Percentiles rank a stretch among this genome's conserved stretches.
phyloP scores from a whole-genome alignment of 2,329 filamentous ascomycete genomes.

The Sclerotinia minor region DNA sequence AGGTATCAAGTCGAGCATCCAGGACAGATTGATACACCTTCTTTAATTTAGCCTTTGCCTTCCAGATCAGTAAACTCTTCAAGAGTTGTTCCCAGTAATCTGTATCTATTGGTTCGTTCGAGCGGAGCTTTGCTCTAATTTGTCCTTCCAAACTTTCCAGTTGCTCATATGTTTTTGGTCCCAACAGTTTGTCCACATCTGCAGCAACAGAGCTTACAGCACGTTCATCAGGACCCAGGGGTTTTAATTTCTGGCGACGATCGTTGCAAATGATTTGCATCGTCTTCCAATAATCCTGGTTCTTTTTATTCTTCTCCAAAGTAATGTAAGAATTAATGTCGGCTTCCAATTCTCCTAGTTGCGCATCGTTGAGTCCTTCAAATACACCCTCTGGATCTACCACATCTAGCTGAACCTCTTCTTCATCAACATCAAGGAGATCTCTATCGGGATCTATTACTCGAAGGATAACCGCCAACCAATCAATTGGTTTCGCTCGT shows the following conservation, averaged over 20 bases:
- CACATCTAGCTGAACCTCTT: slow-evolving; percentile 70
- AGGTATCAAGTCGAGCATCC: slow-evolving; percentile 63
- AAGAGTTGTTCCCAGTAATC: slow-evolving; percentile 98
- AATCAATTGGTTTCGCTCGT: slow-evolving; percentile 89
- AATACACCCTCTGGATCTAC: slow-evolving; percentile 81
- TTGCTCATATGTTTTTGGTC: slow-evolving; percentile 82
- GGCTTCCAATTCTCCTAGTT: slow-evolving; percentile 74
- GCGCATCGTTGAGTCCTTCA: slow-evolving; percentile 64
- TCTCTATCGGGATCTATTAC: slow-evolving; percentile 84
- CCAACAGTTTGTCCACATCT: slow-evolving; percentile 85
- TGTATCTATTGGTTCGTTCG: slow-evolving; percentile 83
- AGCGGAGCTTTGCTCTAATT: slow-evolving; percentile 81
- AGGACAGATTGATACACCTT: slow-evolving; percentile 76
- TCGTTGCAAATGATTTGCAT: slow-evolving; percentile 83
- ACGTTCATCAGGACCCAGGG: slow-evolving; percentile 61
- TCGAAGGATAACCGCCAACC: slow-evolving; percentile 85
- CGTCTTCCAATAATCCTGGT: slow-evolving; percentile 89
- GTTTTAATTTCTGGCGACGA: slow-evolving; percentile 64
- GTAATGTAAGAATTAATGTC: slow-evolving; percentile 80
- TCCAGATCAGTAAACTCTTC: slow-evolving; percentile 82
- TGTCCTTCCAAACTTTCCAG: slow-evolving; percentile 84
- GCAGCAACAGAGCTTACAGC: slow-evolving; percentile 79
- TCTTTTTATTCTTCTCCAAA: slow-evolving; percentile 74
- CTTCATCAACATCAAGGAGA: slow-evolving; percentile 77
- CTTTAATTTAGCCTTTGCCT: slow-evolving; percentile 82